A percentile compares a stretch with the other conserved stretches of the same genome.
These are phyloP conservation scores for Candida silvicultrix DNA, from an alignment of 805 yeast species.

Conservation along the genomic window DNA sequence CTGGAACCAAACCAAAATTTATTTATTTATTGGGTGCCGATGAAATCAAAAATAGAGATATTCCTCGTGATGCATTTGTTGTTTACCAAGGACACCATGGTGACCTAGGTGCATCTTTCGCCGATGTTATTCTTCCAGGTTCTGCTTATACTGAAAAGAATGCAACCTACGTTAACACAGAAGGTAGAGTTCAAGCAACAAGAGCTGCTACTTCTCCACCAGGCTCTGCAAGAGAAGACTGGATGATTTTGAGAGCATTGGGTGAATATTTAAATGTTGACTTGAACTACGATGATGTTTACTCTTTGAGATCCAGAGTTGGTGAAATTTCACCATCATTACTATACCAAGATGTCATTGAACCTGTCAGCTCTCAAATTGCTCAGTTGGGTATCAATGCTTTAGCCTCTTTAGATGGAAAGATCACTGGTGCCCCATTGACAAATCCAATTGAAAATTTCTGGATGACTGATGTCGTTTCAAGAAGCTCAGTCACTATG, in stretches of 20 bases:
- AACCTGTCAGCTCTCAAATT: slow-evolving; percentile 54
- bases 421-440: slow-evolving; percentile 41
- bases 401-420: slow-evolving; percentile 29
- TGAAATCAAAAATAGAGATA: slow-evolving; percentile 59
- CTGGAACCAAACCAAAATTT: slow-evolving; percentile 58
- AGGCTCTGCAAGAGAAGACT: slow-evolving; percentile 86
- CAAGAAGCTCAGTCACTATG: slow-evolving; percentile 87
- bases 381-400: slow-evolving; percentile 52
- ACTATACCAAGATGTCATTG: slow-evolving; percentile 67
- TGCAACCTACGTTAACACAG: slow-evolving; percentile 83
- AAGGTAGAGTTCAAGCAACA: slow-evolving; percentile 81
- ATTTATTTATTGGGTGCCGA: slow-evolving; percentile 82
- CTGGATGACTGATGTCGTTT: slow-evolving; percentile 82
- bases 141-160: slow-evolving; percentile 85
- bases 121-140: slow-evolving; percentile 83
- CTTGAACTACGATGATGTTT: slow-evolving; percentile 70
- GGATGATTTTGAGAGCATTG: slow-evolving; percentile 81
- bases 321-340: slow-evolving; percentile 78
- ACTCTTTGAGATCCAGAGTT: slow-evolving; percentile 62
- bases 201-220: slow-evolving; percentile 87
- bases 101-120: slow-evolving; percentile 80
- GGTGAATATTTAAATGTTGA: slow-evolving; percentile 68
- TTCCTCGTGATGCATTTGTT: slow-evolving; percentile 82
- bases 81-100: slow-evolving; percentile 92
- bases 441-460: slow-evolving; percentile 74